Base-by-base conservation (phyloP, 495 filamentous ascomycete species). In the Xylaria scruposa region DNA sequence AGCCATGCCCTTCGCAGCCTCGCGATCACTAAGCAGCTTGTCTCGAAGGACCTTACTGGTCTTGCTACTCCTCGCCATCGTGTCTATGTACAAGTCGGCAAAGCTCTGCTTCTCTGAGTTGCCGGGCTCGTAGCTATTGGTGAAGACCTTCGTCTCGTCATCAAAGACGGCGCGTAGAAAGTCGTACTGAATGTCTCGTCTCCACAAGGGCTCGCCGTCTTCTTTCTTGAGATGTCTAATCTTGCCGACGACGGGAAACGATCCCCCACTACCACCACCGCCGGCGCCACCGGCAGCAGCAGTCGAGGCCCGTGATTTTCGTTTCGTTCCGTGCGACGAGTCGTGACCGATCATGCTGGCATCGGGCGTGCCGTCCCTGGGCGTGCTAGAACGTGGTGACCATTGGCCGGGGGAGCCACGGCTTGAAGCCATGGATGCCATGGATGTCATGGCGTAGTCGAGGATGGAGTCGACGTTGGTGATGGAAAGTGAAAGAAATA, bases 21-120 rank as follows among this genome's bases (percentile, higher is more conserved):
- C 90, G 75, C 93, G 91, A 79, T 98, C 96, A 76, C 90, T 95
- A 76, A 97, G 90, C 74, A 99, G 88, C 85, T 99, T 99, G 76
- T 99, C 96, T 78, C 97, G 93, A 64, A 99, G 86, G 71, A 99
- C 97, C 82, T 98, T 98, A 83, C 96, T 98, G 38, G 95, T 98
- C 85, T 99, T 99, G 87, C 94, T 98, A 81, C 96, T 99, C 82
- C 94, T 88, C 8, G 97, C 94, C 96, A 99, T 99, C 53, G 95
- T 94, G 81, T 98, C 95, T 78, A 99, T 94, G 82, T 99, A 99
- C 61, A 98, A 88, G 81, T 99, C 94, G 38, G 96, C 94, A 78
- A 99, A 99, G 73, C 91, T 96, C 77, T 94, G 88, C 72, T 90
- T 90, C 74, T 87, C 87, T 60, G 89, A 86, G 58, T 86, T 84